phyloP scores from a whole-genome alignment of 805 yeast species.

The Maudiozyma pseudohumilis region DNA sequence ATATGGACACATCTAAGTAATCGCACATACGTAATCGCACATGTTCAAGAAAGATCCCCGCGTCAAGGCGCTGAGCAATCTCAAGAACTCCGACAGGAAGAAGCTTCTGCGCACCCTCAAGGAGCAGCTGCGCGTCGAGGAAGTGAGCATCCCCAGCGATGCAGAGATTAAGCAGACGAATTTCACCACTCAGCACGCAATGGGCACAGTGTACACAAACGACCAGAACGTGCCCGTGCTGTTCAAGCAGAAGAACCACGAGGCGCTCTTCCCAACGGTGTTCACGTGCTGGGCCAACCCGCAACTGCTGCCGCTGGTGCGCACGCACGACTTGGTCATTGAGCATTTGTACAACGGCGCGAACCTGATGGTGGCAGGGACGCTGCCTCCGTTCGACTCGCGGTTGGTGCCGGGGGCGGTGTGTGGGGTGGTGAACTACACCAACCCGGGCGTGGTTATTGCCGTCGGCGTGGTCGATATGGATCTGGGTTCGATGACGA shows the following conservation, averaged over 20 bases:
- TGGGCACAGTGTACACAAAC: slow-evolving; percentile 59
- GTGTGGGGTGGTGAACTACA: slow-evolving; percentile 61
- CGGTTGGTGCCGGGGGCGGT: slow-evolving; percentile 41
- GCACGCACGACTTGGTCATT: slow-evolving; percentile 67
- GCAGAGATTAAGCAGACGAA: slow-evolving; percentile 47
- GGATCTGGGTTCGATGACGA: slow-evolving; percentile 35
- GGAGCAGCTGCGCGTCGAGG: slow-evolving; percentile 20
- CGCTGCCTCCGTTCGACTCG: slow-evolving; percentile 46
- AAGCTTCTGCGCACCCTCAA: slow-evolving; percentile 35
- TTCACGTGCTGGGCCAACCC: slow-evolving; percentile 66
- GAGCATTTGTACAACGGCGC: slow-evolving; percentile 67
- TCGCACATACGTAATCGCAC: too few relatives aligned
- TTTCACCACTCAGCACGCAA: slow-evolving; percentile 43
- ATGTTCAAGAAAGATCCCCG: slow-evolving; percentile 33
- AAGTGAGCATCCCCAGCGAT: slow-evolving; percentile 31
- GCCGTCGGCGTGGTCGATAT: slow-evolving; percentile 60
- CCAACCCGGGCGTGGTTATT: slow-evolving; percentile 49
- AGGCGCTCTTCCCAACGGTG: slow-evolving; percentile 54
- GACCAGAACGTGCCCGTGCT: slow-evolving; percentile 57
- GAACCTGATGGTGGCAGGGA: slow-evolving; percentile 67
- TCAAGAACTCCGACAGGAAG: slow-evolving; percentile 71
- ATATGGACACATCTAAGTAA: too few relatives aligned
- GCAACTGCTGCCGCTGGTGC: slow-evolving; percentile 51
- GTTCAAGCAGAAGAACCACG: slow-evolving; percentile 51
- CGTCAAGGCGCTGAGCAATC: slow-evolving; percentile 65